Base-by-base conservation (phyloP, 1,284 basidiomycete species). In the Rhodotorula sp. region DNA sequence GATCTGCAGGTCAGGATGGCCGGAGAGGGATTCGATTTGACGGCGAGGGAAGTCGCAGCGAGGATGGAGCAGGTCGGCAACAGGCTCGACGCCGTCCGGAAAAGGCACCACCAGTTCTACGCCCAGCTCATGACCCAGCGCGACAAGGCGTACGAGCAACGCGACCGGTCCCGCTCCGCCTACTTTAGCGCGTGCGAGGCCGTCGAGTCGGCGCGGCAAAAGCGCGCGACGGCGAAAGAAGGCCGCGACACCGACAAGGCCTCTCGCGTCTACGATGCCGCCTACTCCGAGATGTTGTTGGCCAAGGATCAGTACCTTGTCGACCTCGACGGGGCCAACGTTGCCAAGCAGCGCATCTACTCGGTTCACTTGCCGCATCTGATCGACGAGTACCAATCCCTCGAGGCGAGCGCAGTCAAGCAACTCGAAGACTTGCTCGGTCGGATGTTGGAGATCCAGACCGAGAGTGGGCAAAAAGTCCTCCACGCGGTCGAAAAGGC, bases 121-220 rank as follows among this genome's bases (percentile, higher is more conserved):
- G 54, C 31, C 15, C 50, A 62, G 21, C 64, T 76, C 7, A 62
- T 76, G 23, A 28, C 70, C 10, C 68, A 70, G 50, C 65, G 75
- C 21, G 72, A 76, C 64, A 28, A 58, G 6, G 61, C 68, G 21
- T 64, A 72, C 56, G 55, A 59, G 2, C 23, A 59, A 28, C 70
- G 70, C 10, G 75, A 76, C 47, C 71, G 70, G 47, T 63, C 75
- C 14, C 64, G 68, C 23, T 21, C 58, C 2, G 38, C 64, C 2
- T 76, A 76, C 65, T 76, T 72, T 26, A 56, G 60, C 10, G 56
- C 75, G 5, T 76, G 75, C 60, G 70, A 74, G 12, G 18, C 64
- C 7, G 59, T 76, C 61, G 75, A 76, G 50, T 60, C 65, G 26
- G 66, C 73, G 6, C 63, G 75, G 31, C 66, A 65, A 28, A 72